Percentiles rank a stretch among this genome's conserved stretches.
phyloP scores from a whole-genome alignment of 805 yeast genomes.

The Torulaspora gathmanii region DNA sequence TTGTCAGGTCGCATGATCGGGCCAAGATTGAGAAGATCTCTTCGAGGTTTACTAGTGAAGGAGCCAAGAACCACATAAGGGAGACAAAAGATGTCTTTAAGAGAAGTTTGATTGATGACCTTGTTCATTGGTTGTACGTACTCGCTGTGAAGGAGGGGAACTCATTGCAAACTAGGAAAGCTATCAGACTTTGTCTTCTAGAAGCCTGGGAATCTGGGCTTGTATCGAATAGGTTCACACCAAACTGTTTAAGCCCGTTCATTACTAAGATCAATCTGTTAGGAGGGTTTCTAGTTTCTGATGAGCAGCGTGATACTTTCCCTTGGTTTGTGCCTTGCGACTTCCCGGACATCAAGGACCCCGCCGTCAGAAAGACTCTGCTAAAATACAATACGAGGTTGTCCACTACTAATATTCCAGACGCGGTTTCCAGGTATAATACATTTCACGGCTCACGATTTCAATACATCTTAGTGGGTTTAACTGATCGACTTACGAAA shows the following conservation, averaged over 20 bases:
- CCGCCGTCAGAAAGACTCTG: slow-evolving; percentile 15
- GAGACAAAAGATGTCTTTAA: slow-evolving; percentile 26
- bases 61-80: slow-evolving; percentile 22
- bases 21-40: slow-evolving; percentile 17
- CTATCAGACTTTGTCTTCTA: slow-evolving; percentile 24
- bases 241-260: slow-evolving; percentile 11
- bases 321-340: slow-evolving; percentile 32
- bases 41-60: slow-evolving; percentile 19
- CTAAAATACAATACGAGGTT: slow-evolving; percentile 23
- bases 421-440: slow-evolving; percentile 16
- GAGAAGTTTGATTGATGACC: slow-evolving; percentile 23
- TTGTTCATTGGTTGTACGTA: slow-evolving; percentile 24
- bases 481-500: slow-evolving; percentile 19
- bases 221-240: slow-evolving; percentile 12
- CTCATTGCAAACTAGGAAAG: slow-evolving; percentile 9
- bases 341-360: slow-evolving; percentile 18
- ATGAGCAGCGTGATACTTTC: slow-evolving; percentile 20
- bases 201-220: slow-evolving; percentile 25
- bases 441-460: slow-evolving; percentile 41
- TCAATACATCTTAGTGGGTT: slow-evolving; percentile 36
- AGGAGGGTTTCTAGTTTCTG: slow-evolving; percentile 30
- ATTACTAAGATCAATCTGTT: slow-evolving; percentile 24
- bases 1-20: slow-evolving; percentile 20
- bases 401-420: slow-evolving; percentile 14
- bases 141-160: slow-evolving; percentile 12